Conservation (phyloP, 2,329 filamentous ascomycete species). For the Pseudopyrenochaeta lycopersici region DNA sequence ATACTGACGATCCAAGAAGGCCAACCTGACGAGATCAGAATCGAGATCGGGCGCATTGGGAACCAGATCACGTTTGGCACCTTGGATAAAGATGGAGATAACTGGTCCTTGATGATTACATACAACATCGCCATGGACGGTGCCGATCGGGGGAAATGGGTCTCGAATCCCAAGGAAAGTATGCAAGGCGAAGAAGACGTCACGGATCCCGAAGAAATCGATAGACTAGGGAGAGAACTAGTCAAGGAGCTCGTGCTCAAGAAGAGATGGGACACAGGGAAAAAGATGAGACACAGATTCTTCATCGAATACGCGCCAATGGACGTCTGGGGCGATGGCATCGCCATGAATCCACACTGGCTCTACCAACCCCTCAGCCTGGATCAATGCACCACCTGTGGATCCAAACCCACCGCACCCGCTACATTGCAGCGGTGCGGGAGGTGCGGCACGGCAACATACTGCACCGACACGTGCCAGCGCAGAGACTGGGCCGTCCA, state of each 20-base stretch:
- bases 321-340: constrained; percentile 36
- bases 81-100: constrained; percentile 22
- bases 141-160: constrained; percentile 17
- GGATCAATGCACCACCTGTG: constrained; percentile 21
- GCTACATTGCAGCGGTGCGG: constrained; percentile 26
- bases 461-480: constrained; percentile 28
- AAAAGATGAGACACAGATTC: constrained; percentile 25
- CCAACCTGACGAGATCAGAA: constrained; percentile 13
- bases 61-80: constrained; percentile 34
- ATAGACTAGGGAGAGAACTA: constrained; percentile 8
- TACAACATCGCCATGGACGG: constrained; percentile 21
- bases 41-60: constrained; percentile 33
- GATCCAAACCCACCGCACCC: not conserved
- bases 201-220: constrained; percentile 15
- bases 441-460: constrained; percentile 32
- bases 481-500: constrained; percentile 32
- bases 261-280: constrained; percentile 26
- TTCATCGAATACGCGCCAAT: constrained; percentile 35
- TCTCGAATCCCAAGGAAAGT: constrained; percentile 28
- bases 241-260: constrained; percentile 1
- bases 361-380: constrained; percentile 23
- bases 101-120: constrained; percentile 30
- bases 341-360: constrained; percentile 33
- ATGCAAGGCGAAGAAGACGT: constrained; percentile 28
- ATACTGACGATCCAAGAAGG: constrained; percentile 12